Evolutionary conservation across 2,329 filamentous ascomycete species (phyloP), one percentile per base, ranked within the genome.

Genomic region (Hirsutella thompsonii): DNA sequence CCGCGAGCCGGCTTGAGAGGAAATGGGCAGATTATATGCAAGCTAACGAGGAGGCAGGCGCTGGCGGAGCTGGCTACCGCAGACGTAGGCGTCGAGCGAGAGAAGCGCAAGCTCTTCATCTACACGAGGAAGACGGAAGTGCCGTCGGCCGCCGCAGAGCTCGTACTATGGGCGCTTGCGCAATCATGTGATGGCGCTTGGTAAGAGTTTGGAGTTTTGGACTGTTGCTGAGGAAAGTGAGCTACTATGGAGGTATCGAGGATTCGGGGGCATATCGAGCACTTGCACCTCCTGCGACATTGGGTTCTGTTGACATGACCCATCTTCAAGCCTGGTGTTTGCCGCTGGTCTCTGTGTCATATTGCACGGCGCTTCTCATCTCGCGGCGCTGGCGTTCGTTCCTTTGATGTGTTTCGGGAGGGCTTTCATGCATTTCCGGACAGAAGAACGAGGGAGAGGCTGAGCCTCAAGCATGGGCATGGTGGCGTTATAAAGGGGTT

Each of bases 21-120:
- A 93, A 90, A 58, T 96, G 90, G 90, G 82, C 83, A 0, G 83
- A 93, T 41, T 94, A 87, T 59, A 95, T 95, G 88, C 85, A 93
- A 63, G 80, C 85, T 14, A 84, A 76, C 39, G 87, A 94, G 59
- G 90, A 95, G 57, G 85, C 83, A 0, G 83, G 81, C 3, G 74
- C 74, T 3, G 69, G 66, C 2, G 86, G 81, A 2, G 72, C 71
- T 1, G 79, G 83, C 5, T 67, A 73, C 2, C 70, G 88, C 41
- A 69, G 88, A 40, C 68, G 89, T 44, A 70, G 88, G 47, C 72
- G 88, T 38, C 72, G 89, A 44, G 86, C 86, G 2, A 73, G 89
- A 37, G 86, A 94, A 57, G 87, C 88, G 5, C 81, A 87, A 55
- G 70, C 81, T 55, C 68, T 86, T 49, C 86, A 92, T 60, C 79